Base-by-base conservation (phyloP, 2,329 filamentous ascomycete species). In the Ophiostoma sp. region DNA sequence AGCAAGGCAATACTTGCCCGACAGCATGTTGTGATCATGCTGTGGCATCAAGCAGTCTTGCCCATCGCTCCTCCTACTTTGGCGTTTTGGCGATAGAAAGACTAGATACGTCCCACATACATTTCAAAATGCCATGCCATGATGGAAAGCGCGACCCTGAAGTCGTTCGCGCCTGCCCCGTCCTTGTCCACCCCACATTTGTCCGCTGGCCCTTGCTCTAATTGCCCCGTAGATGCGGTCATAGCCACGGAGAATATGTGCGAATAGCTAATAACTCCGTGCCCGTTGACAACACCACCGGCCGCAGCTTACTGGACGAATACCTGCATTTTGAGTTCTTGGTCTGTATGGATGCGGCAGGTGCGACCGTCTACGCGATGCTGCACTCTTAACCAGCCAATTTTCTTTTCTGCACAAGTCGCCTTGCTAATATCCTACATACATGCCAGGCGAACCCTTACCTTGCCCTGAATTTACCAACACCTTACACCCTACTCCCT, bases 131-230 rank as follows among this genome's bases (percentile, higher is more conserved):
- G 44, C 44, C 17, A 48, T 48, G 44, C 17, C 44, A 5, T n/a
- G 10, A 57, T 1, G 3, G n/a, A 57, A 23, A 57, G n/a, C 23
- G 52, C 52, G 52, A 10, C 23, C n/a, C 23, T 27, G n/a, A 27
- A 10, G 52, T 23, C n/a, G n/a, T 57, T 23, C 52, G n/a, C 52
- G 52, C 52, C n/a, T 57, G 52, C 52, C 23, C 6, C 48, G 48
- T 57, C 52, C 23, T 57, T n/a, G 7, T 17, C 52, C 52, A 57
- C 69, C 69, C 69, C 69, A 70, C 69, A 68, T 33, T 68, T 66
- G 64, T 35, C 69, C 69, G 35, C 15, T 27, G 62, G 57, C 60
- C 60, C 60, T 64, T 65, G 60, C 35, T 39, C 36, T 62, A 15
- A 66, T 39, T 33, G 36, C 62, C 62, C 62, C 62, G 62, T 65